A percentile compares a stretch with the other conserved stretches of the same genome.
Conservation (phyloP, 192 early-diverging fungal genomes). For the Chytriomyces confervae region DNA sequence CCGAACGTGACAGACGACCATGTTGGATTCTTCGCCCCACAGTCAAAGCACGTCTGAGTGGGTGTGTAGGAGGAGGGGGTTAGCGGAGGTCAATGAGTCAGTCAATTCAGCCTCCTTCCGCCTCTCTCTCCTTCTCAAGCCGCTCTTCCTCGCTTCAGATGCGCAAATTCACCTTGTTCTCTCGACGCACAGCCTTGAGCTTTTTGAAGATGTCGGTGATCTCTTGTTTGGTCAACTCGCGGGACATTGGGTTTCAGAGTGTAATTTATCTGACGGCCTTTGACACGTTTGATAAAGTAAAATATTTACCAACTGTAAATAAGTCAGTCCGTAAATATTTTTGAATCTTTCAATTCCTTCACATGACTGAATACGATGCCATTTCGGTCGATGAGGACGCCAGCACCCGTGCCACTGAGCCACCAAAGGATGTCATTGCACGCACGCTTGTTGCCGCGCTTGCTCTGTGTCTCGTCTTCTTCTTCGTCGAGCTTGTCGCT, state of each 20-base stretch:
- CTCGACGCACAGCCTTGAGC: slow-evolving; percentile 60
- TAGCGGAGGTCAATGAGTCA: background rate
- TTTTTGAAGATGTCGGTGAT: slow-evolving; percentile 71
- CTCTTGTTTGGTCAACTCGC: slow-evolving; percentile 58
- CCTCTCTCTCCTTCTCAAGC: background rate
- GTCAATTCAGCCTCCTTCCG: background rate
- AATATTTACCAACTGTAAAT: too few relatives aligned
- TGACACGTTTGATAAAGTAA: too few relatives aligned
- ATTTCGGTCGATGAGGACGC: background rate
- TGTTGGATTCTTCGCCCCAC: slow-evolving; percentile 90
- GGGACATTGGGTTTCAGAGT: background rate
- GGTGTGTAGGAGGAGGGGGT: background rate
- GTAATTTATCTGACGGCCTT: too few relatives aligned
- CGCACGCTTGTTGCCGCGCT: slow-evolving; percentile 59
- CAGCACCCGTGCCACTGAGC: background rate
- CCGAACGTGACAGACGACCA: slow-evolving; percentile 96
- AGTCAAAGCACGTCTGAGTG: slow-evolving; percentile 89
- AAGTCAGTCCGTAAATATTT: too few relatives aligned
- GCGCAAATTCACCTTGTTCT: slow-evolving; percentile 62
- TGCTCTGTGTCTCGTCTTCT: slow-evolving; percentile 64
- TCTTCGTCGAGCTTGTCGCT: slow-evolving; percentile 67
- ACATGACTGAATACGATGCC: background rate
- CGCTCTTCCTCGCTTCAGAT: background rate
- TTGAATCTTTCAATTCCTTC: too few relatives aligned
- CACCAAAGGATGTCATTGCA: background rate